A percentile compares a stretch with the other conserved stretches of the same genome.
Conservation (phyloP, 2,329 filamentous ascomycete species). For the Cryphonectria naterciae region DNA sequence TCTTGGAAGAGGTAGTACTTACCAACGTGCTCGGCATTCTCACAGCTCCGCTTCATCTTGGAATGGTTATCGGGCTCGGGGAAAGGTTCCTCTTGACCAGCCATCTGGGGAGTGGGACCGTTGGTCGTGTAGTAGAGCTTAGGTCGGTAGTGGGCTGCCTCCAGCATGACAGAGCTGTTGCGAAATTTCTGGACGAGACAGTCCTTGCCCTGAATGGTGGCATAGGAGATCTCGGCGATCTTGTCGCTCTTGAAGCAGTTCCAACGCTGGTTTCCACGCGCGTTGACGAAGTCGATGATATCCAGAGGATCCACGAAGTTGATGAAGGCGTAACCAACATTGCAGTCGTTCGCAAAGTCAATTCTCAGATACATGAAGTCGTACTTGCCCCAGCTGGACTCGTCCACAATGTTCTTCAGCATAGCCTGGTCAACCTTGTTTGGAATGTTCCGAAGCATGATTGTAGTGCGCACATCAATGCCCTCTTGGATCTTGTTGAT, state of each 20-base stretch:
- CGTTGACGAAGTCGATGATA: slow-evolving; percentile 74
- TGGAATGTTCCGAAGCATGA: slow-evolving; percentile 95
- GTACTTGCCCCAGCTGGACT: slow-evolving; percentile 79
- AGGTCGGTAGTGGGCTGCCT: slow-evolving; percentile 78
- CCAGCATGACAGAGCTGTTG: slow-evolving; percentile 94
- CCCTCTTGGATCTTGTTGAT: slow-evolving; percentile 64
- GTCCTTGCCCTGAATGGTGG: slow-evolving; percentile 93
- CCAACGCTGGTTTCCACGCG: slow-evolving; percentile 74
- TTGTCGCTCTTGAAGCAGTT: slow-evolving; percentile 84
- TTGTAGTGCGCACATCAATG: slow-evolving; percentile 78
- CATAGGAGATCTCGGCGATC: slow-evolving; percentile 88
- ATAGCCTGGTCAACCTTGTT: slow-evolving; percentile 82
- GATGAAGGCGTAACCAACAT: slow-evolving; percentile 96
- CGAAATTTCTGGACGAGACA: slow-evolving; percentile 93
- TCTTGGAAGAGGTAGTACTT: slow-evolving; percentile 41
- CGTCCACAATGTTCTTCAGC: slow-evolving; percentile 79
- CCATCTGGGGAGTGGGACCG: slow-evolving; percentile 52
- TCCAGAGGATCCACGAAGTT: slow-evolving; percentile 83
- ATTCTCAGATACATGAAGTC: slow-evolving; percentile 97
- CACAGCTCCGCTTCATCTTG: slow-evolving; percentile 84
- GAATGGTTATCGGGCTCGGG: slow-evolving; percentile 81
- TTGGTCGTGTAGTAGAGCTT: slow-evolving; percentile 66
- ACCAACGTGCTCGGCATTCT: slow-evolving; percentile 86
- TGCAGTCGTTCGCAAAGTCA: slow-evolving; percentile 82
- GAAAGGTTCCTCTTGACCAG: slow-evolving; percentile 75